Evolutionary conservation across 768 basidiomycete genomes (phyloP).

Genomic region (Panaeolus cyanescens): DNA sequence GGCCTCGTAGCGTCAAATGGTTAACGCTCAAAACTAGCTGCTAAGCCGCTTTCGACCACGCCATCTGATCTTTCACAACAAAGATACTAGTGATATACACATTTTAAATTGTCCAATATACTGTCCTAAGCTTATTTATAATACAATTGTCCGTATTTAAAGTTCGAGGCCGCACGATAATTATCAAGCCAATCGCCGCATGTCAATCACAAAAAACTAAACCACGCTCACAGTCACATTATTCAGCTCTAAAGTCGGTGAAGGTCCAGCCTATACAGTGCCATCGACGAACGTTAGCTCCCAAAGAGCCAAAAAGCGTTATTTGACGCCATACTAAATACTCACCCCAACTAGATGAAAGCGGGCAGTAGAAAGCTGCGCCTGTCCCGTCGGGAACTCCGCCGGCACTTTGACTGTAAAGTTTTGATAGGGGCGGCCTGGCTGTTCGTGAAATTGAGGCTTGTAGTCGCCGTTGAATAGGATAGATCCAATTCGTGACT

Average conservation of each 20-base stretch:
- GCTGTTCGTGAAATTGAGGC: constrained; percentile 2
- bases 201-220: background rate
- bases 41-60: no score
- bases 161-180: background rate
- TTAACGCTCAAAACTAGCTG: no score
- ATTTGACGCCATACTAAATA: background rate
- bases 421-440: constrained; percentile 3
- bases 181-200: background rate
- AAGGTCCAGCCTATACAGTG: constrained; percentile 4
- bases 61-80: no score
- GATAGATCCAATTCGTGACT: background rate
- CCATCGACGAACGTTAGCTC: background rate
- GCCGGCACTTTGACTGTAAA: constrained; percentile 8
- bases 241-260: constrained; percentile 7
- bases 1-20: no score
- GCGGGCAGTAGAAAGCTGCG: constrained; percentile 9
- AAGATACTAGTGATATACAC: no score
- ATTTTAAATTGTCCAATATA: no score
- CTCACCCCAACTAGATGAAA: constrained; percentile 11
- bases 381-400: background rate
- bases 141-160: background rate
- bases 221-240: constrained; percentile 3
- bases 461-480: background rate
- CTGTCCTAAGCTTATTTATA: no score
- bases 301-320: background rate